Conservation (phyloP, 805 yeast species). For the Naumovozyma castellii region DNA sequence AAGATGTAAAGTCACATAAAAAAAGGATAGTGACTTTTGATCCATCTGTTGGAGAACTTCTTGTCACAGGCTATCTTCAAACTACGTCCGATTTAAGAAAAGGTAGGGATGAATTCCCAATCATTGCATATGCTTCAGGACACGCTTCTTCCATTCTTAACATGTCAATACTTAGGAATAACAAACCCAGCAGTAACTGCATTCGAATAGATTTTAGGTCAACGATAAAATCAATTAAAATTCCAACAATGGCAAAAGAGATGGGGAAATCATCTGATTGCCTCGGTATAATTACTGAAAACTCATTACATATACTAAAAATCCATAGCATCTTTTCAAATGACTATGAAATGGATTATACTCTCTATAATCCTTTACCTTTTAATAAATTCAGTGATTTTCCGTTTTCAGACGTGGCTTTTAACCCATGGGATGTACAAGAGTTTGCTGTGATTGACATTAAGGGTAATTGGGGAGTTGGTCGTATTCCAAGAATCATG, state of each 20-base stretch:
- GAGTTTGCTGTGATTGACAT: slow-evolving; percentile 40
- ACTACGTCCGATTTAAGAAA: slow-evolving; percentile 17
- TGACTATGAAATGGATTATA: slow-evolving; percentile 11
- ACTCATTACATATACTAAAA: slow-evolving; percentile 29
- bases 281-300: slow-evolving; percentile 33
- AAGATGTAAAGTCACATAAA: neutral
- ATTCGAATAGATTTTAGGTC: slow-evolving; percentile 26
- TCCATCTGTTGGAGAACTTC: slow-evolving; percentile 15
- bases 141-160: slow-evolving; percentile 9
- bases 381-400: slow-evolving; percentile 23
- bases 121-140: slow-evolving; percentile 19
- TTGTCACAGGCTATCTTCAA: slow-evolving; percentile 16
- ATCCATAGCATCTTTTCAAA: slow-evolving; percentile 15
- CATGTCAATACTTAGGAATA: slow-evolving; percentile 1
- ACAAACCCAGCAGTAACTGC: neutral
- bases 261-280: slow-evolving; percentile 21
- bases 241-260: slow-evolving; percentile 21
- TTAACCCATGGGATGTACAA: slow-evolving; percentile 35
- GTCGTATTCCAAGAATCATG: slow-evolving; percentile 22
- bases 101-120: slow-evolving; percentile 12
- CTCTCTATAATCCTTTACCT: slow-evolving; percentile 16
- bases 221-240: slow-evolving; percentile 34
- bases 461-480: slow-evolving; percentile 43
- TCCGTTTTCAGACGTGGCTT: slow-evolving; percentile 38
- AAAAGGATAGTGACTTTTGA: slow-evolving; percentile 7